Conservation (phyloP, 176 grass and related monocot genomes). For the Rhipidocladum racemiflorum region DNA sequence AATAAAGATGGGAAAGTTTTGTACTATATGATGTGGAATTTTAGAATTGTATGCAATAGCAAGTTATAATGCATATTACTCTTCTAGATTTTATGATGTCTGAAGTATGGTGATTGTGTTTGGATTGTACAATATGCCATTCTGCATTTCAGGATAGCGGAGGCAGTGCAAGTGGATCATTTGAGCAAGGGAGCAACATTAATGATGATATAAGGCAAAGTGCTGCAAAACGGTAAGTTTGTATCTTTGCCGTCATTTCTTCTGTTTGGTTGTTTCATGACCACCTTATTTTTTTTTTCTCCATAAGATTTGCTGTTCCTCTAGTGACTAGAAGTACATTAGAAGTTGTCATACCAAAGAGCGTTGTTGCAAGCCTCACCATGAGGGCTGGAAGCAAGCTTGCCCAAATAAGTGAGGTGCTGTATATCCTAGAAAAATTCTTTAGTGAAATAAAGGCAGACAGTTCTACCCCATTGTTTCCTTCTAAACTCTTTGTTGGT, state of each 20-base stretch:
- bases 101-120: neutral
- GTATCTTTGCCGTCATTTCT: neutral
- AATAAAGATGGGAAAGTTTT: neutral
- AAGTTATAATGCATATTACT: neutral
- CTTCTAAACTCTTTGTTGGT: slow-evolving; percentile 21
- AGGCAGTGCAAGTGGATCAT: slow-evolving; percentile 74
- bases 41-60: neutral
- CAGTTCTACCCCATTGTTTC: neutral
- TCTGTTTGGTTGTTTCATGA: slow-evolving; percentile 25
- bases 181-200: slow-evolving; percentile 80
- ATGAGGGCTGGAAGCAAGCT: slow-evolving; percentile 96
- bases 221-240: slow-evolving; percentile 60
- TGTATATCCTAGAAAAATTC: slow-evolving; percentile 7
- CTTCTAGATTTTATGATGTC: slow-evolving; percentile 4
- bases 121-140: neutral
- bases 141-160: slow-evolving; percentile 66
- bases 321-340: slow-evolving; percentile 86
- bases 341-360: slow-evolving; percentile 85
- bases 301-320: slow-evolving; percentile 65
- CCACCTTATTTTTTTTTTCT: slow-evolving; percentile 30
- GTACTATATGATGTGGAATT: neutral
- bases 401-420: slow-evolving; percentile 91
- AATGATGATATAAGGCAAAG: slow-evolving; percentile 82
- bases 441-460: neutral
- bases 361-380: slow-evolving; percentile 71